Evolutionary conservation across 495 filamentous ascomycete genomes (phyloP).

Genomic region (Rusavskia elegans): DNA sequence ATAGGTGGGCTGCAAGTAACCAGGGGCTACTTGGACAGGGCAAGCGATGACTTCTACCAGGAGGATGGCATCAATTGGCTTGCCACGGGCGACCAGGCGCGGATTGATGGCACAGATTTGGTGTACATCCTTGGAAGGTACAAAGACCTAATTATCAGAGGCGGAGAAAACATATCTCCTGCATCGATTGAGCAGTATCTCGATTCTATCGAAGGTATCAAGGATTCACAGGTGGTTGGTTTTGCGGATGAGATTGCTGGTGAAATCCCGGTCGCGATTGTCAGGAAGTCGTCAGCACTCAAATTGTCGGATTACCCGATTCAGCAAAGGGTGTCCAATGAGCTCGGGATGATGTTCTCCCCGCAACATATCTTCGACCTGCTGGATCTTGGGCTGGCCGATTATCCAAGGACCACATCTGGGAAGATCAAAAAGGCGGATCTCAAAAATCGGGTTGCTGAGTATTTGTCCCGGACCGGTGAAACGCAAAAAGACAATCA

Average conservation of each 20-base stretch:
- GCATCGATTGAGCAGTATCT: slow-evolving; percentile 20
- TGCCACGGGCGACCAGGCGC: slow-evolving; percentile 25
- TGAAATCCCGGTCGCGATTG: neutral
- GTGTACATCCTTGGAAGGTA: slow-evolving; percentile 25
- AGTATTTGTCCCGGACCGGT: neutral
- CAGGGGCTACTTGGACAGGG: slow-evolving; percentile 14
- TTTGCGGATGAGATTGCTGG: neutral
- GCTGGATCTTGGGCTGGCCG: slow-evolving; percentile 12
- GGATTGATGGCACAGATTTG: slow-evolving; percentile 20
- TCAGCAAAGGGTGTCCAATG: slow-evolving; percentile 12
- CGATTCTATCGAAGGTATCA: neutral
- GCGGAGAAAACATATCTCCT: slow-evolving; percentile 28
- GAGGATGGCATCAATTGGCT: slow-evolving; percentile 21
- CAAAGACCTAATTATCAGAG: slow-evolving; percentile 31
- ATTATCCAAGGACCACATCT: slow-evolving; percentile 19
- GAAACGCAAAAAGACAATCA: slow-evolving; percentile 4
- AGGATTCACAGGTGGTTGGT: neutral
- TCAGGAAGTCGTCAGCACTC: neutral
- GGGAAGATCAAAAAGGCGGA: slow-evolving; percentile 22
- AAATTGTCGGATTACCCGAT: neutral
- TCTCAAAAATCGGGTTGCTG: slow-evolving; percentile 1
- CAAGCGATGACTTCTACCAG: slow-evolving; percentile 17
- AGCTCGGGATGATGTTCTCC: slow-evolving; percentile 20
- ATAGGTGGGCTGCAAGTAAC: slow-evolving; percentile 18
- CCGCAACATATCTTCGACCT: slow-evolving; percentile 20